Conservation (phyloP, 148 eudicot species). For the Euryodendron excelsum region DNA sequence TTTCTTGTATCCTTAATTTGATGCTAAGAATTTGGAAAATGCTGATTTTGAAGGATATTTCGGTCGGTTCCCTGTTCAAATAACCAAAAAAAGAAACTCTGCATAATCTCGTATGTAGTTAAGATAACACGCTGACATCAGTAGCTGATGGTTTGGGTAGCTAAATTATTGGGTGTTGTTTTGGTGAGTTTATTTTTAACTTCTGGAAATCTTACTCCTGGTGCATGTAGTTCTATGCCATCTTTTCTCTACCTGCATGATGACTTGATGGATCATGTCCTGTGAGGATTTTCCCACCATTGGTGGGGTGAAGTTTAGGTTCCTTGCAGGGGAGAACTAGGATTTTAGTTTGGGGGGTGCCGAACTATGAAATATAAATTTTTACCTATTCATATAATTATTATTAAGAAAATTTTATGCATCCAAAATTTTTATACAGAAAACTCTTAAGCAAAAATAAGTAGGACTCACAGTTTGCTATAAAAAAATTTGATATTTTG, state of each 20-base stretch:
- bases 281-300: background rate
- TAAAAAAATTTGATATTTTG: too few species aligned
- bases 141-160: background rate
- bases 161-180: background rate
- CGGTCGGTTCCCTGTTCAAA: background rate
- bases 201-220: too few species aligned
- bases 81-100: background rate
- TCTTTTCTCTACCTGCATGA: background rate
- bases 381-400: too few species aligned
- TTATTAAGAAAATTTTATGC: too few species aligned
- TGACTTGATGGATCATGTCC: background rate
- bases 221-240: background rate
- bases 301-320: too few species aligned
- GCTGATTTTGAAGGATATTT: background rate
- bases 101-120: background rate
- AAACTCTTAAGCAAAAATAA: too few species aligned
- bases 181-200: background rate
- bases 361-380: too few species aligned
- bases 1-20: slow-evolving; percentile 19
- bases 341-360: too few species aligned
- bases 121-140: background rate
- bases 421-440: too few species aligned
- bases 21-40: background rate
- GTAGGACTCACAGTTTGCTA: too few species aligned
- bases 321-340: too few species aligned